Evolutionary conservation across 495 filamentous ascomycete species (phyloP).

Genomic region (Penicillium parvum): DNA sequence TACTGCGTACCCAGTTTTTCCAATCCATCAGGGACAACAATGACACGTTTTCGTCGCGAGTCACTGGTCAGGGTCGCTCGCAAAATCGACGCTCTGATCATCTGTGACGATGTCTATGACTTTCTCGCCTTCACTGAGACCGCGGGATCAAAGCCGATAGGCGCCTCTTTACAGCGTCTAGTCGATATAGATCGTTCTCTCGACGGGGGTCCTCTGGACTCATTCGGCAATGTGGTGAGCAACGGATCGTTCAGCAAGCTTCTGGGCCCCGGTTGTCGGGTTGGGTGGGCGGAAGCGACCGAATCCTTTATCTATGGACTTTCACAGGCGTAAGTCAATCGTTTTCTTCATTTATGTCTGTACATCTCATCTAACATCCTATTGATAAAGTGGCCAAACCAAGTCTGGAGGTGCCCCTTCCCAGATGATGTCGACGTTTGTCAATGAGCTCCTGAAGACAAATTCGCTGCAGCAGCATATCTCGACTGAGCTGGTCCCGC

Average conservation of each 20-base stretch:
- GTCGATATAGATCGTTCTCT: slow-evolving; percentile 59
- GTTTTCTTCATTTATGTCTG: slow-evolving; percentile 15
- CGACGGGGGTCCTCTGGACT: slow-evolving; percentile 34
- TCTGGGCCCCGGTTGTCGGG: slow-evolving; percentile 59
- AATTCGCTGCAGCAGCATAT: slow-evolving; percentile 45
- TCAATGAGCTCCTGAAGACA: slow-evolving; percentile 49
- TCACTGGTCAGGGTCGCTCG: slow-evolving; percentile 56
- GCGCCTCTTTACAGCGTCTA: slow-evolving; percentile 44
- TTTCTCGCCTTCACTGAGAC: slow-evolving; percentile 55
- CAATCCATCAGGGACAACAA: slow-evolving; percentile 65
- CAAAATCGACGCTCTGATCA: slow-evolving; percentile 58
- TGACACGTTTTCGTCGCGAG: slow-evolving; percentile 48
- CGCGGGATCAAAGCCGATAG: neutral
- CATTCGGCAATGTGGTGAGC: slow-evolving; percentile 61
- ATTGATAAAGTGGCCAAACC: slow-evolving; percentile 57
- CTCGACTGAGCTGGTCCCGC: slow-evolving; percentile 33
- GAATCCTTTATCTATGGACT: slow-evolving; percentile 52
- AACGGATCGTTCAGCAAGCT: slow-evolving; percentile 75
- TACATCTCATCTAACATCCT: slow-evolving; percentile 2
- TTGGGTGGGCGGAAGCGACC: slow-evolving; percentile 67
- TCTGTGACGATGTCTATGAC: slow-evolving; percentile 76
- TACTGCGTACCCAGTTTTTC: slow-evolving; percentile 66
- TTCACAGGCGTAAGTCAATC: slow-evolving; percentile 44
- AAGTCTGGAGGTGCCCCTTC: slow-evolving; percentile 66
- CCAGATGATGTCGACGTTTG: slow-evolving; percentile 59